Evolutionary conservation across 2,329 filamentous ascomycete species (phyloP).

Genomic region (Diaporthe sp.): DNA sequence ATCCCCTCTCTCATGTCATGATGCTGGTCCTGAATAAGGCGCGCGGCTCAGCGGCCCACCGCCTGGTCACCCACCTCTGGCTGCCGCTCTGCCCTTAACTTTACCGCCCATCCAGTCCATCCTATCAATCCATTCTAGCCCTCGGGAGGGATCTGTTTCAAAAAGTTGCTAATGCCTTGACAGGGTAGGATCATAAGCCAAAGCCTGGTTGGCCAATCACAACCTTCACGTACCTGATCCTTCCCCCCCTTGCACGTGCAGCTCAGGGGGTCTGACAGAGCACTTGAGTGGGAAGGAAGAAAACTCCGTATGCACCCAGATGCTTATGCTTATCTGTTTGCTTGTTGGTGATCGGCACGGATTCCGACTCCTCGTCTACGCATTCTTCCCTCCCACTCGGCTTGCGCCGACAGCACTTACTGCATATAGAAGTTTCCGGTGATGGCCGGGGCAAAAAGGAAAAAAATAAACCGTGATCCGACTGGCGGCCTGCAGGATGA

Average conservation of each 20-base stretch:
- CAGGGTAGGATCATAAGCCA: not conserved
- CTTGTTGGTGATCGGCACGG: not conserved
- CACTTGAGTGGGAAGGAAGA: not conserved
- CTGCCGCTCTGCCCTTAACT: not conserved
- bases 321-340: not conserved
- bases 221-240: conserved; percentile 3
- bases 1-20: not conserved
- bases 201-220: not conserved
- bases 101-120: not conserved
- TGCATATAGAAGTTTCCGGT: not conserved
- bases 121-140: not conserved
- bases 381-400: not conserved
- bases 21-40: not conserved
- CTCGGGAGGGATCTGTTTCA: conserved; percentile 17
- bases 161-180: not conserved
- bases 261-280: conserved; percentile 7
- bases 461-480: not conserved
- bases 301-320: not conserved
- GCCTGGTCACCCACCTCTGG: not conserved
- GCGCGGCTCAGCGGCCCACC: conserved; percentile 25
- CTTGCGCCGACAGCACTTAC: not conserved
- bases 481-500: conserved; percentile 17
- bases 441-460: not conserved
- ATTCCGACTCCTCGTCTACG: not conserved
- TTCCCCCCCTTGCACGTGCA: conserved; percentile 17